Evolutionary conservation across 2,329 filamentous ascomycete genomes (phyloP), one percentile per base, ranked within the genome.

Genomic region (Septoria petroselini): DNA sequence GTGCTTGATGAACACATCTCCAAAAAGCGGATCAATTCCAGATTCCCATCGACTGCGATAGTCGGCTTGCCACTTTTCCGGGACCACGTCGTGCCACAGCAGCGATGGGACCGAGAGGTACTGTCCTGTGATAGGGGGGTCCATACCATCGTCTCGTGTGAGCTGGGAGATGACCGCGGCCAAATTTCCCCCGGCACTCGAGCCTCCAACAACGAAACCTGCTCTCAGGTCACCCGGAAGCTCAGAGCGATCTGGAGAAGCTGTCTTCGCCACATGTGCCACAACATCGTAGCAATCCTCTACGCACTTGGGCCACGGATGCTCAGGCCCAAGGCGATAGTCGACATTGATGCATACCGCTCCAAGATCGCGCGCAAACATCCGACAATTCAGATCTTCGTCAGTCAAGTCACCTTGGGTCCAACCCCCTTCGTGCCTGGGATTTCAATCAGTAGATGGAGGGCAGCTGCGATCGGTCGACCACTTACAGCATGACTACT

Each of bases 191-290:
- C 72, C 73, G 3, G 76, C 74, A 3, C 70, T 75, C 1, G 68
- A 68, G 1, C 76, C 76, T n/a, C 73, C 74, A 6, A 76, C 50
- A 7, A 78, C 53, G 52, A 78, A 77, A 0, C 74, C 75, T 4
- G 64, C 62, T 8, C 64, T 59, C 68, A 70, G 52, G 73, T 71
- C 15, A 59, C 50, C 9, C 68, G 68, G 48, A 1, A 58, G 39
- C 2, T 29, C 15, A 2, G 31, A 15, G 1, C 14, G 8, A 11
- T 43, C n/a, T 7, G 49, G 46, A 6, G 39, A 71, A 62, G 72
- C 72, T 73, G 41, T 56, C 44, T 48, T 37, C 7, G 54, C 48
- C 9, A 34, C 25, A 43, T 49, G 57, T 62, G 70, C 60, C 21
- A 77, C 54, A 2, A 68, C 69, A 58, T 76, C 74, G 64, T 68